Evolutionary conservation across 2,329 filamentous ascomycete species (phyloP), one percentile per base, ranked within the genome.

Genomic region (Calonectria hawksworthii): DNA sequence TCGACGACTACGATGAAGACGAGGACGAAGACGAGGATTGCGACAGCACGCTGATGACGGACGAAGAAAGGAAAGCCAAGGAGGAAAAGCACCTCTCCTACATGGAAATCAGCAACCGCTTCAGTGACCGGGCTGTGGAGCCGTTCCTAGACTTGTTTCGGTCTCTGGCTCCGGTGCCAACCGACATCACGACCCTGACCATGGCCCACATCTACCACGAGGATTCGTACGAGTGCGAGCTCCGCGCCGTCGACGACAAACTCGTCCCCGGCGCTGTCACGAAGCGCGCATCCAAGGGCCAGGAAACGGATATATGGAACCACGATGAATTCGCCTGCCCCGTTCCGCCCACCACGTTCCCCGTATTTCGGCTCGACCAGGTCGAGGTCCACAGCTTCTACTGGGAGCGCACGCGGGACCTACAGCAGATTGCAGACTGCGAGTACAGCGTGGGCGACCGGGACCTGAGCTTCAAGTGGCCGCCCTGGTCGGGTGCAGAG

Each of bases 181-280:
- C 41, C 3, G n/a, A 64, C 18, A 28, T 32, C 26, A 36, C 56
- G 9, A 7, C 21, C 30, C 47, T 70, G 44, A 70, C 68, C 30
- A n/a, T 70, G 68, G 68, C 41, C 6, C n/a, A 70, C 8, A 10
- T 70, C 3, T 70, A 50, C 32, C 54, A 63, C 18, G 26, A 23
- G 16, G 68, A 70, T 21, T 44, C 54, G 11, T 70, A 41, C 26
- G 38, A 63, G 32, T 52, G 56, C 59, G 30, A 34, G 23, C 28
- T 70, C 21, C 16, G n/a, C n/a, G 41, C 52, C 21, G n/a, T 52
- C 23, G 44, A 70, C 18, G 68, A 70, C 51, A 10, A 64, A 5
- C 44, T 70, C 5, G 56, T 70, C n/a, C 54, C 56, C 13, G 56
- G 56, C 32, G 18, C 36, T 2, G 32, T 70, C 23, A 21, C 51